Evolutionary conservation across 805 yeast genomes (phyloP), one percentile per base, ranked within the genome.

Genomic region (Kluyveromyces siamensis): DNA sequence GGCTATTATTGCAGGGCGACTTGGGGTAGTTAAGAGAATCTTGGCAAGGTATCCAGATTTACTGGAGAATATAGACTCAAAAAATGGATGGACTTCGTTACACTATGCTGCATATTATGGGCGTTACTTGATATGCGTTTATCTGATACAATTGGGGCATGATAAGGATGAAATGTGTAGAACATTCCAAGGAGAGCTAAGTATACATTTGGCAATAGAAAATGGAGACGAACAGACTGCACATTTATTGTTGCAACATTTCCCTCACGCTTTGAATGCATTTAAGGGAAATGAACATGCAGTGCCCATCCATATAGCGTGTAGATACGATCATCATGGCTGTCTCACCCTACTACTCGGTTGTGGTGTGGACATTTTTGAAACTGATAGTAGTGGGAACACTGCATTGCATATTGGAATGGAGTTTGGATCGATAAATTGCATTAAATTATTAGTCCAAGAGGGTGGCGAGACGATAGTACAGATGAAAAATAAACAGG

Each of bases 401-500:
- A 82, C 95, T 2, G 87, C 96, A 0, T 68, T 91, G 40, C 98
- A 91, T 65, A 71, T 84, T 46, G 95, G 96, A 0, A 75, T 87
- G 55, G 83, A 84, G 48, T 78, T 74, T 56, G 91, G 90, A 6
- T 76, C 79, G 51, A 57, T 76, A 14, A 76, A 76, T 44, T 80
- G 86, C 42, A 65, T 80, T 52, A 72, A 76, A 46, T 60, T 82
- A 35, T 65, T 85, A 41, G 63, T 83, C 0, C 70, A 68, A 16
- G 59, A 60, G 40, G 62, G 60, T 2, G 69, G 77, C 30, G 71
- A 74, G 18, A 77, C 79, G 1, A 76, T 80, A 50, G 73, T 73
- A 37, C 65, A 70, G 19, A 57, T 72, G 19, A 61, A 69, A 36
- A 87, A 87, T 62, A 61, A 66, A 13, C 72, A 72, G n/a, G 84